A percentile compares a stretch with the other conserved stretches of the same genome.
These are phyloP conservation scores for Cymbopogon citratus DNA, from an alignment of 176 grass and related monocot genomes.

Conservation along the genomic window DNA sequence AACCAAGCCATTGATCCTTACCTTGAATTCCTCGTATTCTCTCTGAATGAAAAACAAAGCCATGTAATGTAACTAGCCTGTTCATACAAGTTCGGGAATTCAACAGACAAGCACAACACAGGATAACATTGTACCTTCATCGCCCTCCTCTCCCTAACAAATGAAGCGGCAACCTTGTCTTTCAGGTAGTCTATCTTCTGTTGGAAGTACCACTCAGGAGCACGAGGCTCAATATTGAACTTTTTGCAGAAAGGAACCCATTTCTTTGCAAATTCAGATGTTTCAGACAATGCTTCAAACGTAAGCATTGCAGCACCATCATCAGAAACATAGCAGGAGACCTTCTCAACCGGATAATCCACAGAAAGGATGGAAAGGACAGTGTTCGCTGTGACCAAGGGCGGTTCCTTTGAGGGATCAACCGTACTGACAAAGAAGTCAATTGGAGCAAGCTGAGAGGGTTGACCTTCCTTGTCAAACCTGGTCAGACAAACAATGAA, in stretches of 20 bases:
- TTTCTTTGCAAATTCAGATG: slow-evolving; percentile 98
- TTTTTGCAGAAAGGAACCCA: slow-evolving; percentile 95
- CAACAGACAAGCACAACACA: slow-evolving; percentile 7
- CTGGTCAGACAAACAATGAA: slow-evolving; percentile 39
- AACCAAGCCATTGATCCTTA: slow-evolving; percentile 90
- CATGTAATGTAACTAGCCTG: slow-evolving; percentile 19
- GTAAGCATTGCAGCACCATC: slow-evolving; percentile 97
- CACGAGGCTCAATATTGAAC: slow-evolving; percentile 75
- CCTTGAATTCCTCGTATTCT: slow-evolving; percentile 93
- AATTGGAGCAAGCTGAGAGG: slow-evolving; percentile 63
- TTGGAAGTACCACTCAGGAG: slow-evolving; percentile 88
- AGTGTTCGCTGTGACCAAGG: slow-evolving; percentile 91
- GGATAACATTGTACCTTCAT: slow-evolving; percentile 59
- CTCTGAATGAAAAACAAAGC: slow-evolving; percentile 49
- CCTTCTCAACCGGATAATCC: slow-evolving; percentile 80
- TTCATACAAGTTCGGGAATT: slow-evolving; percentile 14
- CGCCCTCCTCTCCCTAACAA: slow-evolving; percentile 86
- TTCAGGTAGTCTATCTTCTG: slow-evolving; percentile 95
- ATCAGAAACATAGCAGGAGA: slow-evolving; percentile 98
- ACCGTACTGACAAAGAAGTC: slow-evolving; percentile 96
- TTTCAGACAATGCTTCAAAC: slow-evolving; percentile 87
- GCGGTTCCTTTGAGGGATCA: slow-evolving; percentile 84
- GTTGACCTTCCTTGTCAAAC: slow-evolving; percentile 83
- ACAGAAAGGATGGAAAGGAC: slow-evolving; percentile 88
- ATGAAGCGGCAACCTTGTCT: slow-evolving; percentile 72